Evolutionary conservation across 2,329 filamentous ascomycete genomes (phyloP), one percentile per base, ranked within the genome.

Genomic region (Cladorrhinum sp.): DNA sequence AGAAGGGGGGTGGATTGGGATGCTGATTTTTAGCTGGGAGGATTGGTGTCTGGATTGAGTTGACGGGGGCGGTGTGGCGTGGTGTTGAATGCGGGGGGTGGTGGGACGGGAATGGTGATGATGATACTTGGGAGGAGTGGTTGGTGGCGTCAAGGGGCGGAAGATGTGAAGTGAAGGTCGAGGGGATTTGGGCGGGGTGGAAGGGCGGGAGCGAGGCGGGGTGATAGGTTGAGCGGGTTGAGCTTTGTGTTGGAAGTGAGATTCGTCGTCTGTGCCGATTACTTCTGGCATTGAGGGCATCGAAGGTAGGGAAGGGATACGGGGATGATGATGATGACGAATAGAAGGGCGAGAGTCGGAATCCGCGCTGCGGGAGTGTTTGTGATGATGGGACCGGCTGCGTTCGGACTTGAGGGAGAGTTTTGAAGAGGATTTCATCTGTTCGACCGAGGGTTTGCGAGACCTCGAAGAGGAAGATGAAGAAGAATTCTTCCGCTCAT

Each of bases 1-100:
- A 24, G 77, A 75, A n/a, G 75, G 72, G 58, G 75, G 70, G 49
- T 83, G 76, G 58, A 84, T 80, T 20, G 82, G 83, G 2, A 80
- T 75, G 2, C 78, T 77, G 71, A 84, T 82, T 66, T 74, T 71
- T 48, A 74, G 64, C 16, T 71, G 18, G 48, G 58, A n/a, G 12
- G 48, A 57, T 23, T 55, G 54, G 7, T 42, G 60, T 64, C 24
- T 49, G 65, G 60, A 4, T 51, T 36, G 68, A 71, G 30, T 65
- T 61, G 58, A 64, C 68, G 52, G 66, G 67, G 65, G 36, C 3
- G 36, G 12, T 8, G 36, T 24, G 36, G 4, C 28, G 61, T 67
- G 28, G 69, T 71, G 58, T 30, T 21, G 21, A 50, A 50, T 8
- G n/a, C 16, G 20, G 50, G 28, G 20, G 28, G 36, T 20, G 16